Evolutionary conservation across 352 stramenopile genomes (phyloP), one percentile per base, ranked within the genome.

Genomic region (Phytophthora agathidicida): DNA sequence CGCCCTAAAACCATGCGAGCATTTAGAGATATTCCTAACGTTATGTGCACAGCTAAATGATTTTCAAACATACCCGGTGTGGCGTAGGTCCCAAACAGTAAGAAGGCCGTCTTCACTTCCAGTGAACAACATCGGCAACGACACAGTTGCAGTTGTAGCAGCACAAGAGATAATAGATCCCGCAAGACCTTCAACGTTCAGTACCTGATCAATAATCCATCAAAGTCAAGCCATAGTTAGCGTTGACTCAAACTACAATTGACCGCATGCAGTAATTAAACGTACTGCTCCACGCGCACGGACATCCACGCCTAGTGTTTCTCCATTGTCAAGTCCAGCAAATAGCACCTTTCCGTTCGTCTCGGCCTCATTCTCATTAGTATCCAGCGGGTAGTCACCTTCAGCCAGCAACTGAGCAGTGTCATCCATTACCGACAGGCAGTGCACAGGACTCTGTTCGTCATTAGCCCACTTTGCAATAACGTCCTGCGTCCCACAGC

Each of bases 291-390:
- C 35, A 13, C 67, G 62, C 23, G 78, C 57, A 22, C 82, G 80
- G 19, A 90, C 54, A 52, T 92, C 82, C 23, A 92, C 73, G 0
- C 77, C 83, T 16, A 89, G 57, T 10, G 72, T 73, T 38, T 85
- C 69, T 23, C 80, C 75, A 20, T 80, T 85, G 19, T 89, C 80
- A 1, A 89, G 72, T 14, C 83, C 83, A 7, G 77, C 78, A 62
- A 89, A 87, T 0, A 90, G 37, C 28, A 86, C 57, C 46, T 87
- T 88, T 9, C 70, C 78, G 3, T 88, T 76, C 10, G 80, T 90
- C 53, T 89, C 82, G 2, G 61, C 66, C 36, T 89, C 79, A 19
- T 68, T 68, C 1, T 63, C 49, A 35, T 33, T 68, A 14, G 10
- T 47, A 35, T 49, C 36, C 1, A 43, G 44, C 10, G 54, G 42